Conservation (phyloP, 2,329 filamentous ascomycete species). For the Penicillium crustosum region DNA sequence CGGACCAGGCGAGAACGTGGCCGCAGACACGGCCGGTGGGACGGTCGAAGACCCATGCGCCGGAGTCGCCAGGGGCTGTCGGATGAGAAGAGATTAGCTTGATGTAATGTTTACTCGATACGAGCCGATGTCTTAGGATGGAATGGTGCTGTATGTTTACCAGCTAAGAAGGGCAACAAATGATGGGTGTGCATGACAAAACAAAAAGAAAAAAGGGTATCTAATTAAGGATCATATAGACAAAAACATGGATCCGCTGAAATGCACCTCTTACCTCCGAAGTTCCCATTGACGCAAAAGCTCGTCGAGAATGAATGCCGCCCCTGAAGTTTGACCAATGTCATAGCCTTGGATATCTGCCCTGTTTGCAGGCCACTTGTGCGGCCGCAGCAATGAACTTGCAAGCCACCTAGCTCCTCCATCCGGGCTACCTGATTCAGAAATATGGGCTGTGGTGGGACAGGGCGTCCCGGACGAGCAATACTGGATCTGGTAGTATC, state of each 20-base stretch:
- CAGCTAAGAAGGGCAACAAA: conserved; percentile 15
- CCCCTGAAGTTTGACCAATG: conserved; percentile 83
- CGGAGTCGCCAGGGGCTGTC: conserved; percentile 73
- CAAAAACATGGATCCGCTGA: conserved; percentile 23
- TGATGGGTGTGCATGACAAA: conserved; percentile 2
- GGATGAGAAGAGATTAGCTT: conserved; percentile 18
- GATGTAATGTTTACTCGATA: conserved; percentile 20
- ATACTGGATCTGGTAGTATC: conserved; percentile 23
- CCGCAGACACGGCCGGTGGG: conserved; percentile 77
- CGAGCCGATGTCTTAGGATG: conserved; percentile 5
- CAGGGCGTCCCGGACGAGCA: conserved; percentile 49
- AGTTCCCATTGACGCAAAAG: conserved; percentile 62
- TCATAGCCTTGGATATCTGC: conserved; percentile 72
- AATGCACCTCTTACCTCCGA: conserved; percentile 50
- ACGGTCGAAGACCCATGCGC: conserved; percentile 88
- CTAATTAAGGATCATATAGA: conserved; percentile 24
- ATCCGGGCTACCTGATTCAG: conserved; percentile 58
- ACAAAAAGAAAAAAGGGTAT: conserved; percentile 22
- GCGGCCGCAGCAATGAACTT: conserved; percentile 84
- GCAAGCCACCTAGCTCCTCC: conserved; percentile 65
- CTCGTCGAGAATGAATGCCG: conserved; percentile 75
- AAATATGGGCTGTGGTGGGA: conserved; percentile 42
- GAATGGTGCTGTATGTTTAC: conserved; percentile 19
- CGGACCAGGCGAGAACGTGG: conserved; percentile 85
- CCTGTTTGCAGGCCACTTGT: conserved; percentile 82